Conservation (phyloP, 108 stramenopile species). For the Nannochloropsis gaditana region DNA sequence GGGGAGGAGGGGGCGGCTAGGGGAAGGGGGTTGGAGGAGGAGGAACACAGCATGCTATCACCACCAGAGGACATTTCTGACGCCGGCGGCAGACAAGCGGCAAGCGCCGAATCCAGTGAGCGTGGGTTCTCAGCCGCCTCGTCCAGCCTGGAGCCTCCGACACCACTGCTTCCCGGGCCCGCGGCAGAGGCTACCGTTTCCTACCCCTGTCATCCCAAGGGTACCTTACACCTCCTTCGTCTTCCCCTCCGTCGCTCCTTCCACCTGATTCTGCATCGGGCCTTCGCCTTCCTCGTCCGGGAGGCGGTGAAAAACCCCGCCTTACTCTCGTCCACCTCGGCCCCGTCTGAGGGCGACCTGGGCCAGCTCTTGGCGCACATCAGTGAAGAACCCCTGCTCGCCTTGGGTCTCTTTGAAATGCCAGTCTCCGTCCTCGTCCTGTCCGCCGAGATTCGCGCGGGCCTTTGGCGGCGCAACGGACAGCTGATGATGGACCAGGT, state of each 20-base stretch:
- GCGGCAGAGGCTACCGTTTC: not conserved
- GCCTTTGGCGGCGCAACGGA: slow-evolving; percentile 87
- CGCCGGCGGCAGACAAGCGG: too few species aligned
- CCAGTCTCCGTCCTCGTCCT: slow-evolving; percentile 37
- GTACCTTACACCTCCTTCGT: slow-evolving; percentile 58
- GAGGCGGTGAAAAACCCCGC: slow-evolving; percentile 74
- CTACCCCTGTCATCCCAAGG: not conserved
- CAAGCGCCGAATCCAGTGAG: too few species aligned
- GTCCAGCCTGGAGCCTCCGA: too few species aligned
- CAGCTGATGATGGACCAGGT: slow-evolving; percentile 54
- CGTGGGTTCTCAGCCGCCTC: too few species aligned
- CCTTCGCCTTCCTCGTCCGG: slow-evolving; percentile 52
- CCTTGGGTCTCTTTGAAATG: slow-evolving; percentile 25
- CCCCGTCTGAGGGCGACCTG: not conserved
- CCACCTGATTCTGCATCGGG: slow-evolving; percentile 76
- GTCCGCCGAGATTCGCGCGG: slow-evolving; percentile 75
- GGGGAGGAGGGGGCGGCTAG: slow-evolving; percentile 31
- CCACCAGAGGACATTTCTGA: not conserved
- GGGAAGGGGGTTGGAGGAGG: slow-evolving; percentile 24
- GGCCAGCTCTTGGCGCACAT: not conserved
- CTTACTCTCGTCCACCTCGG: slow-evolving; percentile 56
- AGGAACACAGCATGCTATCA: not conserved
- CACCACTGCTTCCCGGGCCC: too few species aligned
- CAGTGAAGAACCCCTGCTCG: slow-evolving; percentile 24
- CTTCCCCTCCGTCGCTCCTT: slow-evolving; percentile 62